Conservation (phyloP, 2,329 filamentous ascomycete species). For the Myriangium duriaei region DNA sequence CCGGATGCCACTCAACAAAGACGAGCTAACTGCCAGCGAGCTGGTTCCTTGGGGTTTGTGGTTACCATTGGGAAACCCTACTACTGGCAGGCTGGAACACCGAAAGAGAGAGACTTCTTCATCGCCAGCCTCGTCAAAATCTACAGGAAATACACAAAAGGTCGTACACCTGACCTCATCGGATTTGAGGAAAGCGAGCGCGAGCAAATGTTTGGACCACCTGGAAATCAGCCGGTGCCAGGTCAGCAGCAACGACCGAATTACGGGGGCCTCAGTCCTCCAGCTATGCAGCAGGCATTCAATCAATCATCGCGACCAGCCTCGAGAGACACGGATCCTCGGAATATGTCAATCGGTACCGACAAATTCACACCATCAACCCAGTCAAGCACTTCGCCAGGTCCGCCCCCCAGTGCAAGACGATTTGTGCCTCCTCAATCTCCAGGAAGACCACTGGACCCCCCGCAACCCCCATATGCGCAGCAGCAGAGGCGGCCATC, state of each 20-base stretch:
- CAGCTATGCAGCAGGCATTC: constrained; percentile 21
- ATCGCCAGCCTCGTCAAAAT: constrained; percentile 94
- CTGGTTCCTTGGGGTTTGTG: constrained; percentile 69
- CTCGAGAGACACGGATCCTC: constrained; percentile 9
- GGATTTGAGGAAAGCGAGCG: constrained; percentile 75
- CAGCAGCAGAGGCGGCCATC: constrained; percentile 3
- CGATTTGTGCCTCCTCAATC: constrained; percentile 6
- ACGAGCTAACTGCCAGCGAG: constrained; percentile 58
- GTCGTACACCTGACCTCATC: constrained; percentile 61
- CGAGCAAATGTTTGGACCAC: constrained; percentile 53
- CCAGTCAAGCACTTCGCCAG: constrained; percentile 4
- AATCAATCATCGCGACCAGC: constrained; percentile 16
- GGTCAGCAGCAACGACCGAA: background rate
- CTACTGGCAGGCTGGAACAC: constrained; percentile 87
- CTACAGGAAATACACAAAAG: constrained; percentile 89
- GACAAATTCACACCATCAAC: constrained; percentile 10
- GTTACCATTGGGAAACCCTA: constrained; percentile 89
- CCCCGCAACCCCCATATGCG: background rate
- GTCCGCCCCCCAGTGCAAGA: constrained; percentile 7
- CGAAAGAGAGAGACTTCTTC: constrained; percentile 98
- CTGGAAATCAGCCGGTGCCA: constrained; percentile 13
- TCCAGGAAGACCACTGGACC: constrained; percentile 3
- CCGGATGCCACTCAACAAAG: constrained; percentile 34
- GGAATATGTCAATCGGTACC: constrained; percentile 7
- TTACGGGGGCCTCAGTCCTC: constrained; percentile 2